Evolutionary conservation across 345 rosid genomes (phyloP).

Genomic region (Corymbia maculata): DNA sequence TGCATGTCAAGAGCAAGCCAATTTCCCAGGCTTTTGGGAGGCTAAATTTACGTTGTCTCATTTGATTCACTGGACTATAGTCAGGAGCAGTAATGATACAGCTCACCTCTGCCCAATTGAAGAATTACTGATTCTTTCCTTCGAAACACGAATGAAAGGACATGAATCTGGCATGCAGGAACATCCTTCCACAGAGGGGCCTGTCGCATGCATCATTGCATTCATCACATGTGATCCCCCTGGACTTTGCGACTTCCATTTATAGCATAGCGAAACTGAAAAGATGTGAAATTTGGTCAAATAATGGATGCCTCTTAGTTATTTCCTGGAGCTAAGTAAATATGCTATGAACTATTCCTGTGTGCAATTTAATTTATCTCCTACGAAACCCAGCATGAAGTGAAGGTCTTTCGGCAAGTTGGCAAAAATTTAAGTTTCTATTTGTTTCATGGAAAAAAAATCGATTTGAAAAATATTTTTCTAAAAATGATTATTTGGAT

Average conservation of each 20-base stretch:
- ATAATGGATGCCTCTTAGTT: background rate
- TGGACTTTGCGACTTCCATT: background rate
- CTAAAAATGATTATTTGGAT: too few relatives aligned
- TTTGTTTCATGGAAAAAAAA: too few relatives aligned
- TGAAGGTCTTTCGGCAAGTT: background rate
- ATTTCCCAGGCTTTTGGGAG: background rate
- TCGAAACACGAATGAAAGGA: background rate
- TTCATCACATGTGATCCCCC: background rate
- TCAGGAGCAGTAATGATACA: background rate
- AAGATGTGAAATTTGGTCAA: background rate
- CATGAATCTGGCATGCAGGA: background rate
- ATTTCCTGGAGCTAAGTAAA: background rate
- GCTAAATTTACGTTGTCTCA: background rate
- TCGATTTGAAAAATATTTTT: too few relatives aligned
- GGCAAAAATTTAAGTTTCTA: too few relatives aligned
- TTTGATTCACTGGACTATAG: background rate
- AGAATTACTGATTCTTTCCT: background rate
- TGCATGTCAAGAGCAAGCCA: background rate
- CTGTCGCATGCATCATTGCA: background rate
- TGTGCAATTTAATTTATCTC: background rate
- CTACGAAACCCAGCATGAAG: background rate
- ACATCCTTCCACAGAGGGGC: background rate
- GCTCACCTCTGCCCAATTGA: background rate
- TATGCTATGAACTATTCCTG: background rate
- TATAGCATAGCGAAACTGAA: background rate